phyloP scores from a whole-genome alignment of 352 stramenopile genomes.

The Phytophthora idaei region DNA sequence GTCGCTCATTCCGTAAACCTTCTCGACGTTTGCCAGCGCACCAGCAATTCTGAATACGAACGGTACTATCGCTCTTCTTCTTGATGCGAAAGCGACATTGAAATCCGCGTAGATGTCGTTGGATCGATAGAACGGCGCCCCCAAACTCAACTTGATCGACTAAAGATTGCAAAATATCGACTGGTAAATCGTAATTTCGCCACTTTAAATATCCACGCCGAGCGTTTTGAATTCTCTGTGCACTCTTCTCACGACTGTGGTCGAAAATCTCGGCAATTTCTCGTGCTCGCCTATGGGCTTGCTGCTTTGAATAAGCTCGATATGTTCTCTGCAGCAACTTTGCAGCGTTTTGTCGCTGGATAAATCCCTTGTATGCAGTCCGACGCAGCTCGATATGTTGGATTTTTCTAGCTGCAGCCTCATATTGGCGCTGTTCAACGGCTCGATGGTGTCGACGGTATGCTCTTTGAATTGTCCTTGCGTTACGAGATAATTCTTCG shows the following conservation, averaged over 20 bases:
- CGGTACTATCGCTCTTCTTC: slow-evolving; percentile 26
- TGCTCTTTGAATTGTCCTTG: slow-evolving; percentile 43
- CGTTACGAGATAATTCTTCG: slow-evolving; percentile 23
- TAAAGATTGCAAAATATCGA: slow-evolving; percentile 25
- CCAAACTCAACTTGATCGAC: slow-evolving; percentile 58
- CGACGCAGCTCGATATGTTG: slow-evolving; percentile 33
- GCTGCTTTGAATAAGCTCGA: slow-evolving; percentile 4
- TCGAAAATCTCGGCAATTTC: slow-evolving; percentile 17
- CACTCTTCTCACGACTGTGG: slow-evolving; percentile 15
- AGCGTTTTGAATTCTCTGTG: slow-evolving; percentile 31
- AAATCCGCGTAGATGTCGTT: slow-evolving; percentile 47
- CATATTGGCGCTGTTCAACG: slow-evolving; percentile 6
- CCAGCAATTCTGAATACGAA: slow-evolving; percentile 52
- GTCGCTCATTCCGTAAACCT: slow-evolving; percentile 29
- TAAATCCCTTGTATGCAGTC: slow-evolving; percentile 7
- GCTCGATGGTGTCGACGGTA: slow-evolving; percentile 29
- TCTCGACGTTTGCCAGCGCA: slow-evolving; percentile 11
- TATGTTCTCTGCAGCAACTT: slow-evolving; percentile 33
- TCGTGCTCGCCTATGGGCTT: slow-evolving; percentile 2
- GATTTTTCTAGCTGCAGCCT: slow-evolving; percentile 30
- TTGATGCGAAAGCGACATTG: slow-evolving; percentile 47
- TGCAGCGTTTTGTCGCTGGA: slow-evolving; percentile 21
- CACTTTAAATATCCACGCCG: slow-evolving; percentile 44
- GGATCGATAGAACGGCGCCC: slow-evolving; percentile 48
- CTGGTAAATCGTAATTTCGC: slow-evolving; percentile 32